Evolutionary conservation across 2,329 filamentous ascomycete genomes (phyloP), one percentile per base, ranked within the genome.

Genomic region (Fusarium longipes): DNA sequence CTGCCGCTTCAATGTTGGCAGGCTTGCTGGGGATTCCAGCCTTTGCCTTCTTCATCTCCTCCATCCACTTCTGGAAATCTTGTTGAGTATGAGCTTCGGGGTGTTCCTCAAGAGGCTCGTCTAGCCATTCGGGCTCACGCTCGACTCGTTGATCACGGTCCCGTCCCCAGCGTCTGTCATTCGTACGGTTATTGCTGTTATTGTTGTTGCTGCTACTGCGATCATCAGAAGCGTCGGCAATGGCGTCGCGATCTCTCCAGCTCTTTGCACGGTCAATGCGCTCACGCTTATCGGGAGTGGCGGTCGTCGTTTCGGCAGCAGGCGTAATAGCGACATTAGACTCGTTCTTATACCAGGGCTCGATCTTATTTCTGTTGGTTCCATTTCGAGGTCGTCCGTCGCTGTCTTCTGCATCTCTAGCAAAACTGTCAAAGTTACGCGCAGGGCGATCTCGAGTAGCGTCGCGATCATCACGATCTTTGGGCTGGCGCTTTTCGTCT

Each of bases 61-160:
- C 93, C 84, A 97, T 97, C 89, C 95, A 97, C 70, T 92, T 92
- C 80, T 96, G 91, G 77, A 97, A 96, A 70, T 97, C 94, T 74
- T 96, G 93, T 73, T 93, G 90, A 1, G 93, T 97, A 72, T 93
- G 91, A 7, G 85, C 86, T 72, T 91, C 87, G 33, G 86, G 82
- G 72, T 90, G 88, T 50, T 92, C 90, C 59, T 91, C 89, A 22
- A 84, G 84, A 17, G 89, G 88, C 59, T 90, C 86, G 74, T 96
- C 93, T 78, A 97, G 84, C 95, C 94, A 97, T 78, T 97, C 94
- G 7, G 95, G 94, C 49, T 97, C 93, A 67, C 92, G 89, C 75
- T 96, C 93, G 67, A 86, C 80, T 58, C 86, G 85, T 32, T 84
- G 84, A 25, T 88, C 82, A 43, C 82, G 84, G 57, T 88, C 86